Conservation (phyloP, 2,329 filamentous ascomycete species). For the Claviceps digitariae region DNA sequence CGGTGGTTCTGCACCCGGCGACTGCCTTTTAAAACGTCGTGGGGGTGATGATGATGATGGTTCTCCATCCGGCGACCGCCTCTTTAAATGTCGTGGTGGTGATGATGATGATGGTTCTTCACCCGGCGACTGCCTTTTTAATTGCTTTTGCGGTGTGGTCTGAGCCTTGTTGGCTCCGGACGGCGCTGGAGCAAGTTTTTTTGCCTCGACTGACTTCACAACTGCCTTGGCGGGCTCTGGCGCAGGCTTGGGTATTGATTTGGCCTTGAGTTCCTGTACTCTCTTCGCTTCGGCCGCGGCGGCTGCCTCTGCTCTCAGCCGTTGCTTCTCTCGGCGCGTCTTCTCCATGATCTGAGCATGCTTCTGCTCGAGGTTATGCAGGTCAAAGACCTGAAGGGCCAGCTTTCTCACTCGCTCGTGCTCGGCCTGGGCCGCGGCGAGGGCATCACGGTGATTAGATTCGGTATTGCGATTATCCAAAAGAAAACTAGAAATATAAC, state of each 20-base stretch:
- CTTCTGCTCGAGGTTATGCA: slow-evolving; percentile 33
- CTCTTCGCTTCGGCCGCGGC: slow-evolving; percentile 33
- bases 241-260: slow-evolving; percentile 29
- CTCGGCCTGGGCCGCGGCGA: slow-evolving; percentile 50
- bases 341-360: slow-evolving; percentile 28
- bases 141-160: slow-evolving; percentile 2
- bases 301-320: slow-evolving; percentile 29
- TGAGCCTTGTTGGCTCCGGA: slow-evolving; percentile 10
- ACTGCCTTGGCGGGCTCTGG: slow-evolving; percentile 11
- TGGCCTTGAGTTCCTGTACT: slow-evolving; percentile 32
- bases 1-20: neutral
- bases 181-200: neutral
- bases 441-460: slow-evolving; percentile 48
- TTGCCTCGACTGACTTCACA: neutral
- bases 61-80: neutral
- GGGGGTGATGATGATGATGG: neutral
- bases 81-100: neutral
- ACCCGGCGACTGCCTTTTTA: neutral
- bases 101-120: neutral
- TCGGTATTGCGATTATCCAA: slow-evolving; percentile 48
- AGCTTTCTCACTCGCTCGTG: slow-evolving; percentile 50
- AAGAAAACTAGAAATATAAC: slow-evolving; percentile 47
- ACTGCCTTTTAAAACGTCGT: neutral
- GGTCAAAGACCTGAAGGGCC: slow-evolving; percentile 33
- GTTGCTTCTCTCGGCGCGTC: slow-evolving; percentile 32